These are phyloP conservation scores for Fusarium setosum DNA, from an alignment of 2,329 filamentous ascomycete species.

Conservation along the genomic window DNA sequence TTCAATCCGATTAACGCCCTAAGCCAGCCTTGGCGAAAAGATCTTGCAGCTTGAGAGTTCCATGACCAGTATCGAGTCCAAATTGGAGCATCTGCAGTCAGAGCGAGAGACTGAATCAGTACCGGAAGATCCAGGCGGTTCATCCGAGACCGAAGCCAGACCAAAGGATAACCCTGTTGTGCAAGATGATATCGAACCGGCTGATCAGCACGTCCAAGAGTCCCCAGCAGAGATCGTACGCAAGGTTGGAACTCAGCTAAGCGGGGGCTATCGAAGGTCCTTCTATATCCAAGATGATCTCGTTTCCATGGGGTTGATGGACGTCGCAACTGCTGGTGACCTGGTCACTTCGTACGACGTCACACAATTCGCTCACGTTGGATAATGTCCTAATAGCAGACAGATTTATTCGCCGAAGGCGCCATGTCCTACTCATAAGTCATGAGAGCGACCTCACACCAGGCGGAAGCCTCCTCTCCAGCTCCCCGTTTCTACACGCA, in stretches of 20 bases:
- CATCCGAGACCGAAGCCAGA: not conserved
- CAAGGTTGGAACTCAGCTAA: constrained; percentile 22
- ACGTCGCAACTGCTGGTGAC: constrained; percentile 9
- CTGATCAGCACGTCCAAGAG: constrained; percentile 19
- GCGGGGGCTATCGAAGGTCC: constrained; percentile 16
- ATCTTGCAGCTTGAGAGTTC: constrained; percentile 21
- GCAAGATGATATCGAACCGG: constrained; percentile 12
- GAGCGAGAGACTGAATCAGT: not conserved
- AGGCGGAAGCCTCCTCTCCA: constrained; percentile 41
- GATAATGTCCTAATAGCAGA: not conserved
- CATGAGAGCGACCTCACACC: constrained; percentile 18
- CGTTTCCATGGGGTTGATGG: constrained; percentile 18
- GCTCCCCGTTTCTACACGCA: constrained; percentile 53
- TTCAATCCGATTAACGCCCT: not conserved
- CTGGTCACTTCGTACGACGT: constrained; percentile 22
- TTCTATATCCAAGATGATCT: constrained; percentile 23
- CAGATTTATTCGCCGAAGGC: constrained; percentile 22
- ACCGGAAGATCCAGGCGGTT: too few species aligned
- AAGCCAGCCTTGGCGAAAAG: constrained; percentile 17
- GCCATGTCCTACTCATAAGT: constrained; percentile 22
- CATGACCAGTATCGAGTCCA: constrained; percentile 15
- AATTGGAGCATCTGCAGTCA: constrained; percentile 6
- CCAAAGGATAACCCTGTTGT: not conserved
- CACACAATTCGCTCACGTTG: rapidly evolving
- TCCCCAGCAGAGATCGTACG: constrained; percentile 29